Evolutionary conservation across 768 basidiomycete species (phyloP).

Genomic region (Amanita fuliginea): DNA sequence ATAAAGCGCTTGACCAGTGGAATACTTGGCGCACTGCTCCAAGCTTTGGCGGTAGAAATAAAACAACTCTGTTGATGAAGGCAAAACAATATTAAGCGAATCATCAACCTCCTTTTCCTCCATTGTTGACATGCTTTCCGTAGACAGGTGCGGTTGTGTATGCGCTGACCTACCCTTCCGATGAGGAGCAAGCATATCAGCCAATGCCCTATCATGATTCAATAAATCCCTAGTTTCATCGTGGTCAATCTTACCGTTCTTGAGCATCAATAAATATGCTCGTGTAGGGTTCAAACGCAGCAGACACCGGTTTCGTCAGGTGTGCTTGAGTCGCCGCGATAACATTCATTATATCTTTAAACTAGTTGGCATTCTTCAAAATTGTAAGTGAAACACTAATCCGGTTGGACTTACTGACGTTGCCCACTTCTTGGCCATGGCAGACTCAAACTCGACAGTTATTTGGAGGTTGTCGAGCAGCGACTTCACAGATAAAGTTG

Average conservation of each 20-base stretch:
- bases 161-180: constrained; percentile 33
- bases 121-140: constrained; percentile 41
- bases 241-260: constrained; percentile 53
- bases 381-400: background rate
- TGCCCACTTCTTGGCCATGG: constrained; percentile 74
- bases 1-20: constrained; percentile 72
- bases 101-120: constrained; percentile 30
- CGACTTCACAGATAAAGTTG: constrained; percentile 61
- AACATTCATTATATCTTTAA: constrained; percentile 51
- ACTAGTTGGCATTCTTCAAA: constrained; percentile 23
- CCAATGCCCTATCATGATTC: constrained; percentile 47
- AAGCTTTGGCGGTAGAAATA: constrained; percentile 94
- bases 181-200: constrained; percentile 85
- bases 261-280: constrained; percentile 92
- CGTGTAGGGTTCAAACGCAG: constrained; percentile 91
- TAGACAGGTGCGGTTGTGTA: constrained; percentile 48
- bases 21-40: constrained; percentile 88
- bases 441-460: constrained; percentile 79
- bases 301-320: constrained; percentile 62
- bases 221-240: background rate
- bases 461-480: constrained; percentile 82
- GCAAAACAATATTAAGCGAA: constrained; percentile 59
- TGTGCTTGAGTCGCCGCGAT: constrained; percentile 39
- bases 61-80: constrained; percentile 93
- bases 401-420: constrained; percentile 39